Base-by-base conservation (phyloP, 441 rosid species). In the Syzygium syzygioides region DNA sequence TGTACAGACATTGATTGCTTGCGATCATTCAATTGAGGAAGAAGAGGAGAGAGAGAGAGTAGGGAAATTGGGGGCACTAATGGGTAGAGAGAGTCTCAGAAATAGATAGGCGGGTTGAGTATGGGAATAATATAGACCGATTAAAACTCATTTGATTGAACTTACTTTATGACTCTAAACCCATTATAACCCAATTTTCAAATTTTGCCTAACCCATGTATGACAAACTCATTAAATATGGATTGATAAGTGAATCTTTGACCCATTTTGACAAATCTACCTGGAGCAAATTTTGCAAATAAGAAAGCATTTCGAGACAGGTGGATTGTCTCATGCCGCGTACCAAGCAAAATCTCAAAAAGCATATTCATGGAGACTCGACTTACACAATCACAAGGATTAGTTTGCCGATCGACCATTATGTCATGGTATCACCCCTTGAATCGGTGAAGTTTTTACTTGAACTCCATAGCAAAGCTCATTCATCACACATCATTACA, bases 211-310 rank as follows among this genome's bases (percentile, higher is more conserved):
- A 28, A 60, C 68, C 2, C 14, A 28, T 7, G 6, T 28, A 28
- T 17, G 32, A 28, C 32, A 13, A 60, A 15, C 34, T 60, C 66
- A 60, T 28, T 13, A 60, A 60, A 60, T 60, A 1, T 60, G 68
- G 6, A 13, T 2, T 60, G 6, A 0, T 60, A 60, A 60, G n/a
- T 0, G 0, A 28, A 60, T 28, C 0, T 28, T 53, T 4, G 34
- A 60, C 18, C 2, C 18, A 28, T 28, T 14, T 7, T 13, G 66
- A 60, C 66, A 28, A 3, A 5, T 60, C n/a, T 60, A 13, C 0
- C 2, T 28, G 2, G 8, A 13, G 5, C 12, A 53, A 53, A 14
- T 5, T 53, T 53, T 53, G 17, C 17, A 30, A 5, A n/a, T 60
- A 5, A 11, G 7, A 60, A 60, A 60, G 30, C 30, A 60, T 28